Base-by-base conservation (phyloP, 192 early-diverging fungal genomes). In the Rhizophagus clarus region DNA sequence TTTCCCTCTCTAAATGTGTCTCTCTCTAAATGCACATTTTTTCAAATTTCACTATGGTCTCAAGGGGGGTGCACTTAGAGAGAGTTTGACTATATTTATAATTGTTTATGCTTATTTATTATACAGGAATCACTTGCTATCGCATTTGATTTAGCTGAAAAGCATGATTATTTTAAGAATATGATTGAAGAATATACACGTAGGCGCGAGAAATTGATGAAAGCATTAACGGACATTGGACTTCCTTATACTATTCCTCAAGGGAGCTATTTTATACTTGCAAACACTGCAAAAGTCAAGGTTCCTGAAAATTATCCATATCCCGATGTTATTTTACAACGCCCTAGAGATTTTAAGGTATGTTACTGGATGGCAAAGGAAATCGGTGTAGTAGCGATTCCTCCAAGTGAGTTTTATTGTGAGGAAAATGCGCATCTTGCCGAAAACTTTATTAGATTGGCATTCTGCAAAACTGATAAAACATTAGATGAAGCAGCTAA, bases 251-350 rank as follows among this genome's bases (percentile, higher is more conserved):
- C 94, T 2, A 87, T 93, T 15, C 96, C 96, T 10, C 91, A 98
- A 76, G 97, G 97, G 56, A 92, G 94, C 29, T 98, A 98, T 89
- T 98, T 96, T 84, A 91, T 97, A 49, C 86, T 98, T 51, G 96
- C 95, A 29, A 94, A 97, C 80, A 95, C 93, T 10, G 79, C 88
- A 49, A 81, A 85, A 74, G 83, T 98, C 31, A 85, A 87, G 28
- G 84, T 93, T 34, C 94, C 94, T 28, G 73, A 82, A 34, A 88
- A 89, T 64, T 93, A 90, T 77, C 73, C 71, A 4, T 91, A 89
- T 80, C 91, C 92, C 1, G 83, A 84, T 2, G 82, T 88, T 7
- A 84, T 92, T 20, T 79, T 88, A 28, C 79, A 83, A 20, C 90
- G 95, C 20, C 94, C 93, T 61, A 81, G 85, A 75, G 91, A 92